Percentiles rank a stretch among this genome's conserved stretches.
These are phyloP conservation scores for Plasmodium gaboni DNA, from an alignment of 169 alveolate species.

Conservation along the genomic window DNA sequence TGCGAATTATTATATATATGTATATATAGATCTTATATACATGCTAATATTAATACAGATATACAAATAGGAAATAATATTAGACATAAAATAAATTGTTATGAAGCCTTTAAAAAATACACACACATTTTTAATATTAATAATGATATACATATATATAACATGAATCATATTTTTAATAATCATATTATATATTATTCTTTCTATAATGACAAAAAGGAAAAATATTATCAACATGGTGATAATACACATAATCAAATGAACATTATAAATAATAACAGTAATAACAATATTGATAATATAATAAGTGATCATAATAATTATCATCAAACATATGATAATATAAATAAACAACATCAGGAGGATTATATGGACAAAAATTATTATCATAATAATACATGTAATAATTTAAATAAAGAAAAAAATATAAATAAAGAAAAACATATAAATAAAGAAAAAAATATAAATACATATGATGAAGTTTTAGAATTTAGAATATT, in stretches of 20 bases:
- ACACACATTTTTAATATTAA: constrained; percentile 74
- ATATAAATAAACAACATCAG: background rate
- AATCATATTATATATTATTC: constrained; percentile 67
- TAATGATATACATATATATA: constrained; percentile 67
- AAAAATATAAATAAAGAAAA: background rate
- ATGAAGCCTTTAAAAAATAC: constrained; percentile 65
- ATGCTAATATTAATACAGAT: constrained; percentile 49
- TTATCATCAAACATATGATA: background rate
- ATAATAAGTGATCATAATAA: background rate
- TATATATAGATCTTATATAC: constrained; percentile 65
- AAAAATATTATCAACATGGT: background rate
- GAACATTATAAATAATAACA: background rate
- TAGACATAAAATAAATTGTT: constrained; percentile 33
- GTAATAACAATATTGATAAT: no score
- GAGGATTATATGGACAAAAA: background rate
- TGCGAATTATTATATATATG: constrained; percentile 66
- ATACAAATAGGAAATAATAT: constrained; percentile 23
- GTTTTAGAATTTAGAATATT: constrained; percentile 31
- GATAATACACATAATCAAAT: background rate
- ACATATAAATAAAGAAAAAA: background rate
- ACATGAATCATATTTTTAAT: constrained; percentile 59
- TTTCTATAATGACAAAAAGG: constrained; percentile 15
- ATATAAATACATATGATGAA: constrained; percentile 6
- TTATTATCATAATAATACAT: background rate
- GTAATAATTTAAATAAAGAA: background rate